Evolutionary conservation across 768 basidiomycete genomes (phyloP).

Genomic region (Gymnopilus junonius): DNA sequence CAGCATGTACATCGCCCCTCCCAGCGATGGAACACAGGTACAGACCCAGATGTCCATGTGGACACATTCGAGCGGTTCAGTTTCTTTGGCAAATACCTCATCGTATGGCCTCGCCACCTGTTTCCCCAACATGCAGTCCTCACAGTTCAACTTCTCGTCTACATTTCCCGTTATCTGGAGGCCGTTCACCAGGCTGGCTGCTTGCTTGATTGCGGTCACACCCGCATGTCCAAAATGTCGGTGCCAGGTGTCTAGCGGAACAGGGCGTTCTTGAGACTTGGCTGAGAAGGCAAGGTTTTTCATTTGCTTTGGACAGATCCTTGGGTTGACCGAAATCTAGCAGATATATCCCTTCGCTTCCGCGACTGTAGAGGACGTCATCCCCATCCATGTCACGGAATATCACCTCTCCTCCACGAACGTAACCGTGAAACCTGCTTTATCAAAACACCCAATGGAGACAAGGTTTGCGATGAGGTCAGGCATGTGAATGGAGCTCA

Average conservation of each 20-base stretch:
- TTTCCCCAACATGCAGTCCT: constrained; percentile 32
- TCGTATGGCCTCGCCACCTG: constrained; percentile 27
- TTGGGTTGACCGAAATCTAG: constrained; percentile 5
- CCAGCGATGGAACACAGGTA: constrained; percentile 12
- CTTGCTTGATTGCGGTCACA: constrained; percentile 9
- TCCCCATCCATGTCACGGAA: neutral
- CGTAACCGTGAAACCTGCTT: constrained; percentile 12
- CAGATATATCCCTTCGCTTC: constrained; percentile 21
- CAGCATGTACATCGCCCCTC: constrained; percentile 31
- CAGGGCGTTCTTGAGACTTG: constrained; percentile 2
- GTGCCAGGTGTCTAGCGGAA: constrained; percentile 30
- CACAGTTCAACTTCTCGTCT: constrained; percentile 13
- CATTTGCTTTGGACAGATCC: neutral
- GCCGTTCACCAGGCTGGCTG: constrained; percentile 24
- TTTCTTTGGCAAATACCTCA: constrained; percentile 16
- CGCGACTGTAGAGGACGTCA: neutral
- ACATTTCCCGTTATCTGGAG: constrained; percentile 16
- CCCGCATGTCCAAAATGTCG: constrained; percentile 27
- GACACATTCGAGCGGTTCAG: constrained; percentile 16
- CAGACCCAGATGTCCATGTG: constrained; percentile 34
- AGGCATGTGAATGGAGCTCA: too few relatives aligned
- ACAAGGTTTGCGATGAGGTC: too few relatives aligned
- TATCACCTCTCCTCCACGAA: constrained; percentile 12
- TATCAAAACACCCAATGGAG: too few relatives aligned
- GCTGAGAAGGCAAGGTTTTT: neutral